A percentile compares a stretch with the other conserved stretches of the same genome.
phyloP scores from a whole-genome alignment of 1,139 yeast genomes.

The Blastobotrys niveus region DNA sequence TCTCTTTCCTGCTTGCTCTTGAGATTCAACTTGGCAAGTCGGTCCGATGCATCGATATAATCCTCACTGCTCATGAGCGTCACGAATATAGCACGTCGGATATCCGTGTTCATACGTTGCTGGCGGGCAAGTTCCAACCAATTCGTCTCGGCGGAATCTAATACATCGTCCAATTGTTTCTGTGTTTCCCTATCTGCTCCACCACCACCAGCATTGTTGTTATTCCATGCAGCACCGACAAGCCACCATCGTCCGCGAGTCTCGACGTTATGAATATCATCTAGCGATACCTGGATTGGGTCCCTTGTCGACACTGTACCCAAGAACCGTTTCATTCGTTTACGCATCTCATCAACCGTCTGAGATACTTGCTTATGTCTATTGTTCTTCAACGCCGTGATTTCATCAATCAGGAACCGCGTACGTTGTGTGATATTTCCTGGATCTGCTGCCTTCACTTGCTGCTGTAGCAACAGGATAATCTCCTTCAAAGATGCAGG shows the following conservation, averaged over 20 bases:
- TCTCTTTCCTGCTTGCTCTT: constrained; percentile 83
- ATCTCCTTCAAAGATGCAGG: constrained; percentile 81
- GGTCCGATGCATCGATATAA: constrained; percentile 77
- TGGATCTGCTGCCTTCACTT: constrained; percentile 37
- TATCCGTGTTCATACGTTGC: constrained; percentile 92
- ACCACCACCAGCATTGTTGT: constrained; percentile 23
- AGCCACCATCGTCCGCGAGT: constrained; percentile 97
- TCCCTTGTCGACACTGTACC: constrained; percentile 49
- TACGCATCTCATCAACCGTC: constrained; percentile 43
- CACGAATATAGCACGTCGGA: constrained; percentile 86
- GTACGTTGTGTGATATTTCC: constrained; percentile 58
- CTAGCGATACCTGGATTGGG: constrained; percentile 76
- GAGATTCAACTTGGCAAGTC: constrained; percentile 70
- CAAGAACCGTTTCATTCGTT: constrained; percentile 62
- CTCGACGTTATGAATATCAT: constrained; percentile 71
- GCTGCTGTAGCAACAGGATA: constrained; percentile 50
- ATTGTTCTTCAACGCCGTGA: constrained; percentile 80
- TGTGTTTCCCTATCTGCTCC: constrained; percentile 25
- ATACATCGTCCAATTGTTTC: constrained; percentile 42
- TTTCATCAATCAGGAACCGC: constrained; percentile 76
- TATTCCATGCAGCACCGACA: constrained; percentile 90
- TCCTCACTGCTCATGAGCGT: constrained; percentile 95
- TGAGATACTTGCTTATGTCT: constrained; percentile 55
- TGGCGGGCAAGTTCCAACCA: constrained; percentile 82
- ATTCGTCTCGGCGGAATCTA: constrained; percentile 71